Evolutionary conservation across 1,139 yeast genomes (phyloP), one percentile per base, ranked within the genome.

Genomic region (Candida dubliniensis): DNA sequence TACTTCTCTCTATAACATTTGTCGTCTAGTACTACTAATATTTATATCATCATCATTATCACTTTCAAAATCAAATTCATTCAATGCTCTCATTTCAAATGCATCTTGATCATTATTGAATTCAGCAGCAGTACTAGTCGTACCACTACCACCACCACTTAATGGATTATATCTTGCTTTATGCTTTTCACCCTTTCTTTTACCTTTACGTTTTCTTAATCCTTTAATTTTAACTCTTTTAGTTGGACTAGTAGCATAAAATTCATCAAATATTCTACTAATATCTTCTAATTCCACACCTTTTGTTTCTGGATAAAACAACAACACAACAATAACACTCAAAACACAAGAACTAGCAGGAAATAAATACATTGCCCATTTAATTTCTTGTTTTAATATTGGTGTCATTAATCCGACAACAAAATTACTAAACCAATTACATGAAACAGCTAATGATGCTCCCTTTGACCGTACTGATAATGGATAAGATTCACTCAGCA

Each of bases 271-370:
- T 24, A 89, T 71, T 8, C 80, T 69, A 61, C 89, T 96, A 87
- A 90, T 89, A 47, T 90, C 96, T 61, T 90, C 97, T 48, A 90
- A 73, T 34, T 86, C 82, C 37, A 89, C 79, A 6, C 96, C 97
- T 59, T 87, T 89, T 1, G 97, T 90, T 61, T 90, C 97, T 1
- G 97, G 96, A 59, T 85, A 89, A 46, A 81, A 71, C 42, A 74
- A 73, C 63, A 76, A 77, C 7, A 90, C 96, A 37, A 74, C 74
- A 2, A 66, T 25, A 9, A 74, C 69, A 29, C 80, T 72, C 3
- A 72, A 51, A 9, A 74, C 55, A 61, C 83, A 77, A 36, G 72
- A 69, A 3, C 58, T 46, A 2, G 79, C 81, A 8, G 81, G 81
- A 38, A 76, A 65, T 34, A 77, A 50, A 54, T 77, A 78, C 61